Conservation (phyloP, 2,329 filamentous ascomycete genomes). For the Fusarium udum region DNA sequence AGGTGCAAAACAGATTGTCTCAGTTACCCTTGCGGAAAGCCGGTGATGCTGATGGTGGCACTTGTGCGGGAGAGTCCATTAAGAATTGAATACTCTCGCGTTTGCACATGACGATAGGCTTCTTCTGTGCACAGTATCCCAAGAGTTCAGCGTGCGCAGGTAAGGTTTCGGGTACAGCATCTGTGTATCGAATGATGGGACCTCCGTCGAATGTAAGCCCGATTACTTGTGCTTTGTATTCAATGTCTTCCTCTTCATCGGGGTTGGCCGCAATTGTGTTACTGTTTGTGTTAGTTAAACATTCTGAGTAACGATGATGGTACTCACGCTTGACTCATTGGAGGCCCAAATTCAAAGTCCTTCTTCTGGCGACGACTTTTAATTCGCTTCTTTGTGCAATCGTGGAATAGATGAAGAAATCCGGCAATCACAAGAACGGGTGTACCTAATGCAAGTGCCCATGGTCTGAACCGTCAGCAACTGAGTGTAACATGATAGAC, state of each 20-base stretch:
- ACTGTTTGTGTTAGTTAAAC: conserved; percentile 36
- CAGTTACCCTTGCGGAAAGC: conserved; percentile 18
- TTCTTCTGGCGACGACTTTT: conserved; percentile 43
- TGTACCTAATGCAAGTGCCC: conserved; percentile 68
- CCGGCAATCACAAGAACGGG: conserved; percentile 68
- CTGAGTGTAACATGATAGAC: background rate
- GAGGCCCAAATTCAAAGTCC: conserved; percentile 43
- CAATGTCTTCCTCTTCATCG: conserved; percentile 48
- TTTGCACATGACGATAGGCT: conserved; percentile 53
- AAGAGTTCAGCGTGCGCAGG: conserved; percentile 49
- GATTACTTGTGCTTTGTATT: conserved; percentile 50
- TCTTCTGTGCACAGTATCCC: conserved; percentile 48
- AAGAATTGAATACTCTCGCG: conserved; percentile 49
- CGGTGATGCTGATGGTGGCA: conserved; percentile 8
- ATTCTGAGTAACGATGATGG: background rate
- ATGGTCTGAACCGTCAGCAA: conserved; percentile 52
- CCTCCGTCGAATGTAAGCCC: conserved; percentile 58
- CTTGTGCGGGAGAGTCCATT: conserved; percentile 28
- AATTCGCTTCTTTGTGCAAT: conserved; percentile 50
- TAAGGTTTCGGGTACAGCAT: conserved; percentile 46
- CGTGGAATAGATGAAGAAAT: conserved; percentile 59
- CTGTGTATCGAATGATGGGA: conserved; percentile 56
- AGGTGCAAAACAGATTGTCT: background rate
- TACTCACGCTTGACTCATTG: conserved; percentile 57
- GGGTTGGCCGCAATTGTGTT: conserved; percentile 51